Percentiles rank a stretch among this genome's conserved stretches.
Conservation (phyloP, 179 eudicot species). For the Vitellaria paradoxa region DNA sequence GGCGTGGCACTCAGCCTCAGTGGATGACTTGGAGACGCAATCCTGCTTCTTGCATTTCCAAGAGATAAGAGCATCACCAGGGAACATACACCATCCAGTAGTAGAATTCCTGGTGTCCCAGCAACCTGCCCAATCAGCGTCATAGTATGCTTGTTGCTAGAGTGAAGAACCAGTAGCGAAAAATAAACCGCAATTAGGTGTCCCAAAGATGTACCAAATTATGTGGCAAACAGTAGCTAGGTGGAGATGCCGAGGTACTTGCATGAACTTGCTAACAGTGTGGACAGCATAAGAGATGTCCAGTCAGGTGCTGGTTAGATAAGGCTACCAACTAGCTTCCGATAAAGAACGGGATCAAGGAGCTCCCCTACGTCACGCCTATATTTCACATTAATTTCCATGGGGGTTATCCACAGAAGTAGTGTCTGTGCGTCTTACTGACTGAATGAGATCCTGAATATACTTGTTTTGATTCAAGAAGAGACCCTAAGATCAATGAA, state of each 20-base stretch:
- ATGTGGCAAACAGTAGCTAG: background rate
- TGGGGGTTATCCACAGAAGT: background rate
- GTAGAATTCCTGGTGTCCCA: background rate
- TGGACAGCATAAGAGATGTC: background rate
- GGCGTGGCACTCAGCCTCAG: too few relatives aligned
- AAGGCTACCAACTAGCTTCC: background rate
- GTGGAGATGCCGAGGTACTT: background rate
- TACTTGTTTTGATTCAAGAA: conserved; percentile 4
- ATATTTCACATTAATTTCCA: background rate
- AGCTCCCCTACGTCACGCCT: background rate
- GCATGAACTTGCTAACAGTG: background rate
- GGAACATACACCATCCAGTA: background rate
- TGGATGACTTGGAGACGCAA: too few relatives aligned
- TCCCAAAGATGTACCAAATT: background rate
- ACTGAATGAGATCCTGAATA: background rate
- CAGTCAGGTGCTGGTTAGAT: background rate
- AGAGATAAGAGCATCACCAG: background rate
- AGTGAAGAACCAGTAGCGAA: background rate
- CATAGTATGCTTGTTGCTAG: background rate
- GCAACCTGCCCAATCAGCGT: background rate
- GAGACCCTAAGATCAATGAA: background rate
- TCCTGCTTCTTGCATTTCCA: background rate
- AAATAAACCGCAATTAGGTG: background rate
- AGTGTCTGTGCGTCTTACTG: background rate
- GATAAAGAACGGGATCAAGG: background rate